phyloP scores from a whole-genome alignment of 1,284 basidiomycete species.

The Grifola frondosa region DNA sequence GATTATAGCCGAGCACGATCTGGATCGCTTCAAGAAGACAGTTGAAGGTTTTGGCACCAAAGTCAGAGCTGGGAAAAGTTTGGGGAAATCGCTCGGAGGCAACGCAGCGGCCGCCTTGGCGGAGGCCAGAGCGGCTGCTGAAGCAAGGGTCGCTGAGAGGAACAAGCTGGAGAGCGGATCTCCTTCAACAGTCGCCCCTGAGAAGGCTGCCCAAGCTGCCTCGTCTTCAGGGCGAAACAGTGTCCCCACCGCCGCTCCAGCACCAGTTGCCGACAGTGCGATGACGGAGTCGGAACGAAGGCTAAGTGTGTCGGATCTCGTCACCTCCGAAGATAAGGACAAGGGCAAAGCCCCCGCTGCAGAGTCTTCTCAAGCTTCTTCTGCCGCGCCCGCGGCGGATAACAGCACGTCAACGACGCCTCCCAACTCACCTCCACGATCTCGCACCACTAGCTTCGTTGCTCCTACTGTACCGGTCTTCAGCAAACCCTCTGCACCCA shows the following conservation, averaged over 20 bases:
- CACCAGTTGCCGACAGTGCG: background rate
- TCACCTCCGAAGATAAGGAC: slow-evolving; percentile 19
- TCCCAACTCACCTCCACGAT: slow-evolving; percentile 48
- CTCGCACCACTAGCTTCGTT: slow-evolving; percentile 31
- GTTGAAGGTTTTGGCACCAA: slow-evolving; percentile 66
- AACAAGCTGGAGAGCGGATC: slow-evolving; percentile 40
- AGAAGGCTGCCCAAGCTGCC: slow-evolving; percentile 3
- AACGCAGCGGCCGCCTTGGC: slow-evolving; percentile 61
- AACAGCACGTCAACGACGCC: slow-evolving; percentile 55
- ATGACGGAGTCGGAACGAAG: slow-evolving; percentile 34
- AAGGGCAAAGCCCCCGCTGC: slow-evolving; percentile 1
- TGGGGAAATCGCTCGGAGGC: slow-evolving; percentile 63
- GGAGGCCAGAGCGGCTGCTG: slow-evolving; percentile 68
- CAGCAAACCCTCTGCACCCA: slow-evolving; percentile 47
- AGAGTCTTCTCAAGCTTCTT: slow-evolving; percentile 1
- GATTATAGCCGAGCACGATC: slow-evolving; percentile 31
- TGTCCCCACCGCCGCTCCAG: slow-evolving; percentile 1
- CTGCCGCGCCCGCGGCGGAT: slow-evolving; percentile 17
- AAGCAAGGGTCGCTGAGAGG: slow-evolving; percentile 66
- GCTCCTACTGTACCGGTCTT: slow-evolving; percentile 50
- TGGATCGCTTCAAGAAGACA: slow-evolving; percentile 65
- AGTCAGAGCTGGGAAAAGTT: slow-evolving; percentile 57
- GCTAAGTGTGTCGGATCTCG: slow-evolving; percentile 57
- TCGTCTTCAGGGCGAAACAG: background rate
- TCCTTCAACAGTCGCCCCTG: slow-evolving; percentile 7